These are phyloP conservation scores for Nicotiana undulata DNA, from an alignment of 257 asterid species.

Conservation along the genomic window DNA sequence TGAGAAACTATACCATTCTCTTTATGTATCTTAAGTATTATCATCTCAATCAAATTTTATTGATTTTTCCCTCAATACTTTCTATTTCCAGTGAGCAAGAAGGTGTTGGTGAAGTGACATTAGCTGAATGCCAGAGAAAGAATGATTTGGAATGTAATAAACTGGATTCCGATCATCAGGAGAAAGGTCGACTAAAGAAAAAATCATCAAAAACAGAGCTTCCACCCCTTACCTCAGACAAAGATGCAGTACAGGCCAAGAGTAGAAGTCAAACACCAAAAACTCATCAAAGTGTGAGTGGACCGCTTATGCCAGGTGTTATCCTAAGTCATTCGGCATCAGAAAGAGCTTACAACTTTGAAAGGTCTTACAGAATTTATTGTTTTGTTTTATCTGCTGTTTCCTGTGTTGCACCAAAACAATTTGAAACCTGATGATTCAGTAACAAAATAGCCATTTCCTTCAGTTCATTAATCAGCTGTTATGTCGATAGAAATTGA, in stretches of 20 bases:
- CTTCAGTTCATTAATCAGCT: background rate
- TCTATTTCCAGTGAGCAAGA: slow-evolving; percentile 38
- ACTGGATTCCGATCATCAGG: slow-evolving; percentile 31
- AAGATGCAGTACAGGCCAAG: slow-evolving; percentile 45
- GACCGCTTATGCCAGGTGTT: slow-evolving; percentile 72
- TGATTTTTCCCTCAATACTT: background rate
- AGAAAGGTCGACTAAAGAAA: slow-evolving; percentile 27
- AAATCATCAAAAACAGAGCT: slow-evolving; percentile 43
- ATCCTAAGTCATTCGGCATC: slow-evolving; percentile 57
- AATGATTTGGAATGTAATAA: slow-evolving; percentile 29
- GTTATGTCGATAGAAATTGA: background rate
- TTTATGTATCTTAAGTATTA: background rate
- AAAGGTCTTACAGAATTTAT: slow-evolving; percentile 46
- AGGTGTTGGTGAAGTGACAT: slow-evolving; percentile 30
- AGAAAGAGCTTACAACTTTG: slow-evolving; percentile 53
- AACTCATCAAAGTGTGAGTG: slow-evolving; percentile 76
- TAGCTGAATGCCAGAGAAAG: slow-evolving; percentile 30
- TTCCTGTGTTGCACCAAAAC: background rate
- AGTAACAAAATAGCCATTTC: background rate
- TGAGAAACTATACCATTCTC: background rate
- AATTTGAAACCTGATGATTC: background rate
- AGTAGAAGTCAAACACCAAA: slow-evolving; percentile 41
- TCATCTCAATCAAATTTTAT: background rate
- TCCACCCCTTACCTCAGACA: slow-evolving; percentile 41
- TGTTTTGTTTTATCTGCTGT: background rate